Evolutionary conservation across 139 green algal species (phyloP).

Genomic region (Picochlorum sp.): DNA sequence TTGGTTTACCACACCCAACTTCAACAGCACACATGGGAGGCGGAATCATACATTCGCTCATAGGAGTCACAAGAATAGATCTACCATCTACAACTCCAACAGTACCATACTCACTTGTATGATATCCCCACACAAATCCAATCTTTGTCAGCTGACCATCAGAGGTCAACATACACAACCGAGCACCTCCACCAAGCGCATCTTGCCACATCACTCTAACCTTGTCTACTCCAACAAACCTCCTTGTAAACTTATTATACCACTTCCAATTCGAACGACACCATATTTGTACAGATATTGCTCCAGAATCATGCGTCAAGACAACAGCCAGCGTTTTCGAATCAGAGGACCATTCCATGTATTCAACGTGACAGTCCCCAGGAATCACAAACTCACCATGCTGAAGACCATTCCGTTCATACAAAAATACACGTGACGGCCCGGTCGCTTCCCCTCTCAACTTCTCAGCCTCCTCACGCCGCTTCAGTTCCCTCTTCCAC

Average conservation of each 20-base stretch:
- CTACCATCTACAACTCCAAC: constrained; percentile 77
- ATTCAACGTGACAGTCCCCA: constrained; percentile 5
- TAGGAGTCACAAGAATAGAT: constrained; percentile 65
- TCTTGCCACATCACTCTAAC: neutral
- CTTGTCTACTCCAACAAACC: constrained; percentile 9
- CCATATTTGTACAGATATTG: constrained; percentile 74
- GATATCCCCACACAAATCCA: constrained; percentile 22
- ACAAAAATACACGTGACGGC: constrained; percentile 56
- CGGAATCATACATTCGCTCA: constrained; percentile 60
- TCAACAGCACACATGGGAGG: constrained; percentile 68
- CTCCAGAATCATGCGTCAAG: constrained; percentile 4
- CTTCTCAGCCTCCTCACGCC: constrained; percentile 6
- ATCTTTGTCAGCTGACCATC: constrained; percentile 12
- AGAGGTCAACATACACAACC: constrained; percentile 22
- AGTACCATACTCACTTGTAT: constrained; percentile 51
- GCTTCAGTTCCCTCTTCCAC: constrained; percentile 23
- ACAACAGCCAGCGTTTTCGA: constrained; percentile 74
- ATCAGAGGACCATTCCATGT: constrained; percentile 69
- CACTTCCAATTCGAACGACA: constrained; percentile 91
- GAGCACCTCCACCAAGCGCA: constrained; percentile 22
- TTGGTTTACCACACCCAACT: constrained; percentile 28
- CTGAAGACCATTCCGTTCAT: constrained; percentile 81
- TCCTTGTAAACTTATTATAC: constrained; percentile 80
- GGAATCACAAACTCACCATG: constrained; percentile 73
- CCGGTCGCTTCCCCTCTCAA: neutral